Evolutionary conservation across 164 flowering plant genomes (phyloP).

Genomic region (Litsea cubeba): DNA sequence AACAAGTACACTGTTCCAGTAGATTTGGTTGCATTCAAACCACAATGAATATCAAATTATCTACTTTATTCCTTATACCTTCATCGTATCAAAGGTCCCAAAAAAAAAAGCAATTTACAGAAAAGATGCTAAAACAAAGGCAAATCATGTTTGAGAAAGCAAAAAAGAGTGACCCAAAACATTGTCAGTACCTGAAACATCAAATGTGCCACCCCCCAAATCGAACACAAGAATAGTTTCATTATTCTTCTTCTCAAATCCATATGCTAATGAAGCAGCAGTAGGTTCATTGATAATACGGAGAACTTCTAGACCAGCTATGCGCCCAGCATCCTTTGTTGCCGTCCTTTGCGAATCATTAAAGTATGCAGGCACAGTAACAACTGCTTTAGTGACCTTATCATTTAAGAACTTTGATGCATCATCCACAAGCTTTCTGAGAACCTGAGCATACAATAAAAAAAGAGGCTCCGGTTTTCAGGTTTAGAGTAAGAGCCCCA

Average conservation of each 20-base stretch:
- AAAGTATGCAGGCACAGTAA: slow-evolving; percentile 91
- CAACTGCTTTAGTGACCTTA: slow-evolving; percentile 86
- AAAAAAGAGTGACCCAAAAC: neutral
- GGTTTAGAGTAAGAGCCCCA: neutral
- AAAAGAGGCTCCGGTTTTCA: neutral
- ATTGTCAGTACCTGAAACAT: slow-evolving; percentile 65
- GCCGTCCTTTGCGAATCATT: slow-evolving; percentile 94
- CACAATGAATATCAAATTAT: too few species aligned
- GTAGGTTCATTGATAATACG: slow-evolving; percentile 94
- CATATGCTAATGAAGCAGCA: slow-evolving; percentile 94
- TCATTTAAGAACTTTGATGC: slow-evolving; percentile 93
- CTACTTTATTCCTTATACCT: too few species aligned
- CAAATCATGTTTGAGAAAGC: neutral
- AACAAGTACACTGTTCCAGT: neutral
- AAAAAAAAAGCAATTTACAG: too few species aligned
- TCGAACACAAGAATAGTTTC: slow-evolving; percentile 91
- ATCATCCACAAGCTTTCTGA: slow-evolving; percentile 94
- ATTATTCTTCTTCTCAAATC: slow-evolving; percentile 87
- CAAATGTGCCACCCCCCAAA: slow-evolving; percentile 94
- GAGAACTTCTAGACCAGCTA: slow-evolving; percentile 88
- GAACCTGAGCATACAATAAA: slow-evolving; percentile 37
- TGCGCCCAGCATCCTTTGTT: slow-evolving; percentile 91
- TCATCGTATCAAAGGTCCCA: too few species aligned
- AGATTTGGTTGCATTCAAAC: too few species aligned
- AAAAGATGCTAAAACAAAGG: too few species aligned